These are phyloP conservation scores for Trichosporon asahii DNA, from an alignment of 1,284 basidiomycete species.

Conservation along the genomic window DNA sequence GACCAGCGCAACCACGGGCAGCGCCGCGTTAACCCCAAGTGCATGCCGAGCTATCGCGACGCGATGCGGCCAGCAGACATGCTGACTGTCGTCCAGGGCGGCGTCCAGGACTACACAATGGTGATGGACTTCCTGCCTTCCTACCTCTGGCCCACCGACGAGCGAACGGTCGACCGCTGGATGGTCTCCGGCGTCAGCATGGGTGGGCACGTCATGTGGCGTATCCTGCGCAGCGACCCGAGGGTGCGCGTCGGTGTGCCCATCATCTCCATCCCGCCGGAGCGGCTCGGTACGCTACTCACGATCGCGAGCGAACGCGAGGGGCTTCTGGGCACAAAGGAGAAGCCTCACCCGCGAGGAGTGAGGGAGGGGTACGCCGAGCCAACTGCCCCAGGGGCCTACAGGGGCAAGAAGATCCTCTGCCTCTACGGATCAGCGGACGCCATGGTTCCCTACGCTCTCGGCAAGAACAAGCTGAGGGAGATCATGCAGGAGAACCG, in stretches of 20 bases:
- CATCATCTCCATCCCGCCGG: conserved; percentile 17
- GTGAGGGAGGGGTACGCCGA: conserved; percentile 12
- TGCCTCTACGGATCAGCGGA: conserved; percentile 59
- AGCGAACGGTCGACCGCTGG: conserved; percentile 63
- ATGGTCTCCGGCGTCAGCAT: conserved; percentile 54
- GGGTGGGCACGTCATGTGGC: conserved; percentile 39
- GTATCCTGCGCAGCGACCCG: conserved; percentile 17
- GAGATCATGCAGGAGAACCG: conserved; percentile 16
- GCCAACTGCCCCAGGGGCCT: conserved; percentile 37
- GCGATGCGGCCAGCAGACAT: conserved; percentile 16
- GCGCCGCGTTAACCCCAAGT: conserved; percentile 53
- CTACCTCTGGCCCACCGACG: conserved; percentile 67
- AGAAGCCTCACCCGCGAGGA: conserved; percentile 12
- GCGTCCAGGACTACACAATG: conserved; percentile 68
- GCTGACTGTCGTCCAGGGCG: conserved; percentile 50
- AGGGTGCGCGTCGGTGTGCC: conserved; percentile 19
- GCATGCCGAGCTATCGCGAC: conserved; percentile 14
- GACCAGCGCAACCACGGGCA: conserved; percentile 71
- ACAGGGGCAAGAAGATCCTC: conserved; percentile 66
- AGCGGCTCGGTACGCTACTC: conserved; percentile 13
- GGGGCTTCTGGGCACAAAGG: conserved; percentile 13
- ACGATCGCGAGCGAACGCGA: conserved; percentile 13
- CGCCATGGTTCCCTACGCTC: conserved; percentile 35
- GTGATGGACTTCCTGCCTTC: conserved; percentile 71
- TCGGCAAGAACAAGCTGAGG: conserved; percentile 9